These are phyloP conservation scores for Byssoonygena ceratinophila DNA, from an alignment of 2,329 filamentous ascomycete genomes.

Conservation along the genomic window DNA sequence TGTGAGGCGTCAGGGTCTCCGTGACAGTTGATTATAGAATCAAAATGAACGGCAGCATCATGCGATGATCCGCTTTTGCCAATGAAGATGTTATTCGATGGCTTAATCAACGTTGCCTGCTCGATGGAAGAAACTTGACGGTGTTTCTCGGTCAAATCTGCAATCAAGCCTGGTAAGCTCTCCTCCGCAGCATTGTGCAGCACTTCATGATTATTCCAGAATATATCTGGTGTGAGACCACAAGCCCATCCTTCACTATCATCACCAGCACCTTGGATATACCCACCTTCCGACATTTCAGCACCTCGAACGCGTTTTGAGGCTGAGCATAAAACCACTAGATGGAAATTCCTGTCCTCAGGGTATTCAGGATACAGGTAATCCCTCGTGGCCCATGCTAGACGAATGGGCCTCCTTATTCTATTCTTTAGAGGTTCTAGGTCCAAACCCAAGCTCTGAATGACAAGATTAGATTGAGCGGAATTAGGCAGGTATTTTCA, in stretches of 20 bases:
- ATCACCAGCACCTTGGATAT: slow-evolving; percentile 90
- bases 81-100: slow-evolving; percentile 30
- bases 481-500: neutral
- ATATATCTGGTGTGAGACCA: slow-evolving; percentile 65
- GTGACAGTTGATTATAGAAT: slow-evolving; percentile 35
- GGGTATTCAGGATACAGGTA: slow-evolving; percentile 42
- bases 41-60: slow-evolving; percentile 36
- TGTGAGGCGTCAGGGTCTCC: slow-evolving; percentile 23
- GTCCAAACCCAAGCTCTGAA: slow-evolving; percentile 52
- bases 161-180: slow-evolving; percentile 47
- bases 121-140: slow-evolving; percentile 17
- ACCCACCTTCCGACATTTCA: slow-evolving; percentile 60
- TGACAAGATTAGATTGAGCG: slow-evolving; percentile 20
- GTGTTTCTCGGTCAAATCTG: slow-evolving; percentile 30
- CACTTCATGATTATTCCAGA: slow-evolving; percentile 59
- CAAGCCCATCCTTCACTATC: slow-evolving; percentile 88
- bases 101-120: slow-evolving; percentile 28
- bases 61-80: slow-evolving; percentile 22
- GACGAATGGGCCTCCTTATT: slow-evolving; percentile 61
- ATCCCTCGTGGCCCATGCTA: slow-evolving; percentile 69
- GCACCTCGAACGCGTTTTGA: slow-evolving; percentile 60
- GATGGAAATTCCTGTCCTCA: slow-evolving; percentile 45
- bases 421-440: slow-evolving; percentile 44
- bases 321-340: slow-evolving; percentile 75
- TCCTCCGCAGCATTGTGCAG: slow-evolving; percentile 57